Percentiles rank a stretch among this genome's conserved stretches.
These are phyloP conservation scores for Echinosophora koreensis DNA, from an alignment of 306 rosid genomes.

Conservation along the genomic window DNA sequence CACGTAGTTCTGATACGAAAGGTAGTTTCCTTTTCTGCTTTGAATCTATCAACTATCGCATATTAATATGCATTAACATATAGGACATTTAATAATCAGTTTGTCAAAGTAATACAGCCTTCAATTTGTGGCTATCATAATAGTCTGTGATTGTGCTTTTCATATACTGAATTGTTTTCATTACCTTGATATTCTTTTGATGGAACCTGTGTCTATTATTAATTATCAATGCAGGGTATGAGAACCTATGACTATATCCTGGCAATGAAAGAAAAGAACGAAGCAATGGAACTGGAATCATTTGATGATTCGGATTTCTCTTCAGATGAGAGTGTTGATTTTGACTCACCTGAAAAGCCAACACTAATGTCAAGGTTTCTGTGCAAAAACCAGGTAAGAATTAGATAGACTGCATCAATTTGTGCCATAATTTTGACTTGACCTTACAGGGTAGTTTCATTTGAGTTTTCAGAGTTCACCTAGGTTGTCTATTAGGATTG, in stretches of 20 bases:
- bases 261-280: constrained; percentile 90
- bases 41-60: background rate
- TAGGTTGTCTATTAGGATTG: constrained; percentile 81
- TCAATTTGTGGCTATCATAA: background rate
- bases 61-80: constrained; percentile 16
- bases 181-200: background rate
- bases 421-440: constrained; percentile 5
- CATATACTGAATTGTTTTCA: background rate
- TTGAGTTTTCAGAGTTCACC: constrained; percentile 65
- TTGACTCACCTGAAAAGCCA: constrained; percentile 87
- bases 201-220: constrained; percentile 17
- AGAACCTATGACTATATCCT: constrained; percentile 93
- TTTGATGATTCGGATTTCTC: constrained; percentile 78
- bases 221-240: constrained; percentile 73
- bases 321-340: constrained; percentile 80
- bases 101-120: background rate
- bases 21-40: constrained; percentile 56
- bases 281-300: constrained; percentile 69
- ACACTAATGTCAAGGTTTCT: constrained; percentile 71
- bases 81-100: constrained; percentile 1
- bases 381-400: constrained; percentile 67
- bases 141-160: no score
- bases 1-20: constrained; percentile 89
- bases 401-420: constrained; percentile 33
- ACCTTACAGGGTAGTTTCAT: constrained; percentile 41